Evolutionary conservation across 2,329 filamentous ascomycete genomes (phyloP), one percentile per base, ranked within the genome.

Genomic region (Penicillium sp.): DNA sequence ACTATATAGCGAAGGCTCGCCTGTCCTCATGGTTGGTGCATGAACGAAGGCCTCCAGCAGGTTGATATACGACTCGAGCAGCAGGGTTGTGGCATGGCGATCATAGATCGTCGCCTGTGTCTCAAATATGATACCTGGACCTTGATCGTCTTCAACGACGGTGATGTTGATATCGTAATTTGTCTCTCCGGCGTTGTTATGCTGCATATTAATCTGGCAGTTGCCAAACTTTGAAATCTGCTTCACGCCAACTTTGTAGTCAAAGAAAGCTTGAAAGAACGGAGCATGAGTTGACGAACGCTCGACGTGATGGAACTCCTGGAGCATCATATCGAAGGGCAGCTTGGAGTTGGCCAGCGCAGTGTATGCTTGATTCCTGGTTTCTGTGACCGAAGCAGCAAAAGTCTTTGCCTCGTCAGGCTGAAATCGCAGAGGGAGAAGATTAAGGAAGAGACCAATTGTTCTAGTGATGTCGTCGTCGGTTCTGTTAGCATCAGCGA

Each of bases 111-210:
- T 35, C 29, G 9, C 16, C 35, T 50, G 46, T 13, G 23, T 31
- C 19, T 19, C 4, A 21, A 51, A 19, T 16, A 27, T 39, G 25
- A 37, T 23, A n/a, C 14, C 11, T n/a, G 35, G 10, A 14, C 25
- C 51, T 14, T 23, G 23, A 25, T n/a, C 39, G 7, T 6, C 45
- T 21, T 57, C 33, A 23, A n/a, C 35, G 19, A 57, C 27, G 26
- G 19, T 26, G 14, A 60, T 4, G 11, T n/a, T 57, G n/a, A 96
- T 80, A 93, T 96, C 69, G 90, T 96, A 77, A 88, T 91, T 76
- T 86, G 96, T 62, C 80, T 96, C 54, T 81, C 83, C 70, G 82
- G 92, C 77, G 90, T 90, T 66, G 83, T 93, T 31, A n/a, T 53
- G 27, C 33, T 49, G 9, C 3, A 60, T 49, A 6, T 61, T 53